Percentiles rank a stretch among this genome's conserved stretches.
These are phyloP conservation scores for Sugiyamaella xylanicola DNA, from an alignment of 1,139 yeast species.

Conservation along the genomic window DNA sequence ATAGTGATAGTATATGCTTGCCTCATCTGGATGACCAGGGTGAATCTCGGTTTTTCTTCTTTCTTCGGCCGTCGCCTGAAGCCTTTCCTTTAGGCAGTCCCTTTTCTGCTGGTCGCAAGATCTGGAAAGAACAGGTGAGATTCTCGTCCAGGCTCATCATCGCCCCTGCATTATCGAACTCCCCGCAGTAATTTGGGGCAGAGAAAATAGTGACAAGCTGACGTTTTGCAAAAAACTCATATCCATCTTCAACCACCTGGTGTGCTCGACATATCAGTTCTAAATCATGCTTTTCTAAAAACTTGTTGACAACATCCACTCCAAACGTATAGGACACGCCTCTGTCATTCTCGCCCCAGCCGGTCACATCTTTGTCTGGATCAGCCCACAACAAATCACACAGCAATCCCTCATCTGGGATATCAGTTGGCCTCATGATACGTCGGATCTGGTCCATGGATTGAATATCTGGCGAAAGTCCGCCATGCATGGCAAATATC, in stretches of 20 bases:
- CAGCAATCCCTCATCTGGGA: slow-evolving; percentile 93
- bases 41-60: slow-evolving; percentile 5
- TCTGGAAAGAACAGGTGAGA: slow-evolving; percentile 94
- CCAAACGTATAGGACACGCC: slow-evolving; percentile 98
- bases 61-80: not conserved
- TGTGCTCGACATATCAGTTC: slow-evolving; percentile 97
- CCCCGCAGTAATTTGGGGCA: slow-evolving; percentile 98
- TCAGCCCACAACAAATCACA: slow-evolving; percentile 98
- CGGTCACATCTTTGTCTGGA: slow-evolving; percentile 95
- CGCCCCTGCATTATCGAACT: slow-evolving; percentile 97
- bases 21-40: not conserved
- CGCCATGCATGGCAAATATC: slow-evolving; percentile 98
- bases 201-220: slow-evolving; percentile 93
- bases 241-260: slow-evolving; percentile 98
- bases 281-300: slow-evolving; percentile 93
- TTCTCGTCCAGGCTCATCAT: slow-evolving; percentile 99
- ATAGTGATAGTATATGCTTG: not conserved
- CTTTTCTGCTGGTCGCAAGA: slow-evolving; percentile 96
- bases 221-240: slow-evolving; percentile 93
- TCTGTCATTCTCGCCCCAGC: slow-evolving; percentile 98
- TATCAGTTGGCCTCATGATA: slow-evolving; percentile 98
- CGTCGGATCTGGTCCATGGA: slow-evolving; percentile 98
- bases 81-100: slow-evolving; percentile 40
- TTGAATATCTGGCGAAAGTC: slow-evolving; percentile 93
- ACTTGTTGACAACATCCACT: slow-evolving; percentile 93